Evolutionary conservation across 352 stramenopile species (phyloP).

Genomic region (Pythium sp.): DNA sequence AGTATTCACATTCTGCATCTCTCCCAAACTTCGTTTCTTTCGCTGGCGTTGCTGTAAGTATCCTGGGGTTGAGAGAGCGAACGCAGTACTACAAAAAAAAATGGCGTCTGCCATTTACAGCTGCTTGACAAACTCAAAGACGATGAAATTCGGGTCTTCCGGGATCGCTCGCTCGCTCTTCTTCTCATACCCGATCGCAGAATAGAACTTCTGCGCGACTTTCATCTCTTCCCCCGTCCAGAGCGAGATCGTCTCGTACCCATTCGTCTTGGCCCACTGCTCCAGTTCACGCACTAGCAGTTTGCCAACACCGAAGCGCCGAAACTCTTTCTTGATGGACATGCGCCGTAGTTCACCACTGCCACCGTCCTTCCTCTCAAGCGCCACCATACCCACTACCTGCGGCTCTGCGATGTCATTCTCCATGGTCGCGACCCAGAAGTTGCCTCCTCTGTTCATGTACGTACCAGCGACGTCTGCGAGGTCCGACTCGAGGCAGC

Average conservation of each 20-base stretch:
- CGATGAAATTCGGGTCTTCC: conserved; percentile 30
- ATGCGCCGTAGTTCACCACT: conserved; percentile 45
- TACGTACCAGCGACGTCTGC: conserved; percentile 10
- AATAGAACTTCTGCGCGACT: conserved; percentile 35
- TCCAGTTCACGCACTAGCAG: conserved; percentile 38
- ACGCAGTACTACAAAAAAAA: not conserved
- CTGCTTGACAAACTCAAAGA: conserved; percentile 35
- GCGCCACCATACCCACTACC: conserved; percentile 38
- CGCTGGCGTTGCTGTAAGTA: too few relatives aligned
- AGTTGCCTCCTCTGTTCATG: conserved; percentile 29
- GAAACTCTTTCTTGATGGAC: conserved; percentile 32
- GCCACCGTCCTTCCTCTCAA: conserved; percentile 30
- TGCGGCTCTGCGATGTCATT: not conserved
- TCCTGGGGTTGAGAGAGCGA: not conserved
- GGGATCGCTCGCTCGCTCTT: conserved; percentile 29
- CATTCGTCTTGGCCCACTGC: conserved; percentile 30
- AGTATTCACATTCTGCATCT: too few relatives aligned
- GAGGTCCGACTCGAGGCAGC: conserved; percentile 13
- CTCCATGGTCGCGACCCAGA: conserved; percentile 29
- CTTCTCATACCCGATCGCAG: conserved; percentile 27
- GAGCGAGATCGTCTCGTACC: conserved; percentile 30
- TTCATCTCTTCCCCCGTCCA: conserved; percentile 36
- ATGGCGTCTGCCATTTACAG: conserved; percentile 6
- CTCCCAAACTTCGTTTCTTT: too few relatives aligned
- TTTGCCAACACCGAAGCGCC: conserved; percentile 35